Conservation (phyloP, 192 early-diverging fungal species). For the Podila horticola region DNA sequence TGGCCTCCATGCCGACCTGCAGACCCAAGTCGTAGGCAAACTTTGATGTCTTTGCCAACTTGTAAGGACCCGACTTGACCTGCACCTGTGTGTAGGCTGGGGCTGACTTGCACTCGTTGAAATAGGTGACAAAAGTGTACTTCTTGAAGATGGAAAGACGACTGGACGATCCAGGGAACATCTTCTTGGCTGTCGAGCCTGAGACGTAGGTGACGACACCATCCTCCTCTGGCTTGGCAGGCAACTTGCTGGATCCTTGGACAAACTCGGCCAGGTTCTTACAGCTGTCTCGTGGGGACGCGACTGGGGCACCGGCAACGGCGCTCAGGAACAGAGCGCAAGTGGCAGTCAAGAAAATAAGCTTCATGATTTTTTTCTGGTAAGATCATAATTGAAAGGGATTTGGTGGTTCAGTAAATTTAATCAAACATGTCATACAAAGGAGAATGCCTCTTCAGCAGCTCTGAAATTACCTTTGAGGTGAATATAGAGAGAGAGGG, state of each 20-base stretch:
- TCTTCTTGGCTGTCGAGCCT: constrained; percentile 15
- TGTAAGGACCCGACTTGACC: constrained; percentile 18
- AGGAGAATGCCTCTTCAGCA: neutral
- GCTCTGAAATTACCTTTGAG: too few relatives aligned
- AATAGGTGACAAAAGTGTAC: constrained; percentile 16
- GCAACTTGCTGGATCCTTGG: constrained; percentile 1
- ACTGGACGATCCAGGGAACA: constrained; percentile 9
- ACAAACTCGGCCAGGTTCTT: constrained; percentile 9
- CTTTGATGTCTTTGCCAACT: constrained; percentile 20
- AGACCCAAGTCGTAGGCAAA: constrained; percentile 11
- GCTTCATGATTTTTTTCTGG: constrained; percentile 1
- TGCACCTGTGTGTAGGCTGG: constrained; percentile 14
- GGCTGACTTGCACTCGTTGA: neutral
- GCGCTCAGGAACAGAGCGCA: constrained; percentile 14
- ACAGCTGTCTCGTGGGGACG: constrained; percentile 14
- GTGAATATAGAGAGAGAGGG: too few relatives aligned
- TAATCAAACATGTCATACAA: neutral
- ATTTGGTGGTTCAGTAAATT: neutral
- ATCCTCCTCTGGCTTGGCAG: constrained; percentile 8
- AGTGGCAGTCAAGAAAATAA: neutral
- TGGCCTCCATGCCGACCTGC: constrained; percentile 19
- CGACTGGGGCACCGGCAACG: constrained; percentile 4
- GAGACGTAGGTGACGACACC: constrained; percentile 8
- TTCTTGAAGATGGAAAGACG: constrained; percentile 3
- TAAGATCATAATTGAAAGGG: constrained; percentile 4